Conservation (phyloP, 202 grass and related monocot species). For the Setaria viridis region DNA sequence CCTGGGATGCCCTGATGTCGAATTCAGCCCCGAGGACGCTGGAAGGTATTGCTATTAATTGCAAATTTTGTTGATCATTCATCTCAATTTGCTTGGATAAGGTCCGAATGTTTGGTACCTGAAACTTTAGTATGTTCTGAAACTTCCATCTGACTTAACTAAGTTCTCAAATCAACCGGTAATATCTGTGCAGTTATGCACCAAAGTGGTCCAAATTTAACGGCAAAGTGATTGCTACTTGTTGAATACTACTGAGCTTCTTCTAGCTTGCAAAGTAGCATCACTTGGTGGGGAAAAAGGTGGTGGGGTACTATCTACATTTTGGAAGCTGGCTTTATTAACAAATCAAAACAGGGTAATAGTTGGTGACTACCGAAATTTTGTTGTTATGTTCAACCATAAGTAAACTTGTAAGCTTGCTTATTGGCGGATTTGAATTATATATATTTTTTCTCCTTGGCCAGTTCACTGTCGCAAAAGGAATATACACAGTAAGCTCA, state of each 20-base stretch:
- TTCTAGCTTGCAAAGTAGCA: neutral
- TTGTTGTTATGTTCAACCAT: neutral
- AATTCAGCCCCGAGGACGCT: conserved; percentile 97
- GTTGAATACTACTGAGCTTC: neutral
- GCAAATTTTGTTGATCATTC: neutral
- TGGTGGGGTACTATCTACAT: neutral
- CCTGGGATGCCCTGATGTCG: conserved; percentile 83
- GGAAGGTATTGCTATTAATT: conserved; percentile 59
- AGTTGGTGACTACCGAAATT: neutral
- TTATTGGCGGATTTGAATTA: conserved; percentile 6
- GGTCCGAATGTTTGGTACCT: neutral
- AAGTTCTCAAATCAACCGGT: neutral
- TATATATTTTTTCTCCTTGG: neutral
- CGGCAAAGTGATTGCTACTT: neutral
- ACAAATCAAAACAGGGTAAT: neutral
- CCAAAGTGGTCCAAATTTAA: neutral
- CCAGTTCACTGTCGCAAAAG: neutral
- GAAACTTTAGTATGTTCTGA: neutral
- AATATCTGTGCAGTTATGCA: neutral
- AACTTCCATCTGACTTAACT: neutral
- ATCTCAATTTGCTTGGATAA: neutral
- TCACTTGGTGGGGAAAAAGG: neutral
- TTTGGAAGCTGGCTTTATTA: neutral
- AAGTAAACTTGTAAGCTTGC: neutral
- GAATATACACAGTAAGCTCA: conserved; percentile 1